Conservation (phyloP, 192 early-diverging fungal genomes). For the Backusella parvicylindrica region DNA sequence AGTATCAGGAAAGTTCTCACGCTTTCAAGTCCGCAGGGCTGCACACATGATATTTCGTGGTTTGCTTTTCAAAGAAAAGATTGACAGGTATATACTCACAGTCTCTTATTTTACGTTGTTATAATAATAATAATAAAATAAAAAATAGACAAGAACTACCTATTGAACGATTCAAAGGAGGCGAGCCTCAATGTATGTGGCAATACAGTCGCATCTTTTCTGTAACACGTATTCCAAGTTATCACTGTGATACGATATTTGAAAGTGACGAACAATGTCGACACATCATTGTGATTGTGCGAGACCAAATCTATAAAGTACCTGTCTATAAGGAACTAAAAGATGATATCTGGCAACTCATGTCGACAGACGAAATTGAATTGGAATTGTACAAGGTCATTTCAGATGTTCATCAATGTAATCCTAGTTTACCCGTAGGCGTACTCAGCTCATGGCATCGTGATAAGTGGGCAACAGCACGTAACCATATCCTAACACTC, state of each 20-base stretch:
- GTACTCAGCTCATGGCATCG: slow-evolving; percentile 78
- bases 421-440: slow-evolving; percentile 55
- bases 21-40: slow-evolving; percentile 78
- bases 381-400: slow-evolving; percentile 35
- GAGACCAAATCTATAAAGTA: slow-evolving; percentile 79
- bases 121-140: too few relatives aligned
- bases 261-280: slow-evolving; percentile 41
- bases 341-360: slow-evolving; percentile 47
- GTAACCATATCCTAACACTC: slow-evolving; percentile 61
- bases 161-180: slow-evolving; percentile 57
- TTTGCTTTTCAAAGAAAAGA: slow-evolving; percentile 72
- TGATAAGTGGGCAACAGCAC: slow-evolving; percentile 75
- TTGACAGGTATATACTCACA: slow-evolving; percentile 61
- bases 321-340: slow-evolving; percentile 57
- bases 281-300: slow-evolving; percentile 66
- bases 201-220: slow-evolving; percentile 81
- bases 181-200: slow-evolving; percentile 76
- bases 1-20: slow-evolving; percentile 52
- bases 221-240: slow-evolving; percentile 77
- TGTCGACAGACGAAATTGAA: slow-evolving; percentile 69
- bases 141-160: slow-evolving; percentile 48
- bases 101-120: too few relatives aligned
- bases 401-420: neutral
- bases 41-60: slow-evolving; percentile 63
- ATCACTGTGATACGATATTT: slow-evolving; percentile 67